A percentile compares a stretch with the other conserved stretches of the same genome.
Conservation (phyloP, 2,329 filamentous ascomycete genomes). For the Fusarium sublunatum region DNA sequence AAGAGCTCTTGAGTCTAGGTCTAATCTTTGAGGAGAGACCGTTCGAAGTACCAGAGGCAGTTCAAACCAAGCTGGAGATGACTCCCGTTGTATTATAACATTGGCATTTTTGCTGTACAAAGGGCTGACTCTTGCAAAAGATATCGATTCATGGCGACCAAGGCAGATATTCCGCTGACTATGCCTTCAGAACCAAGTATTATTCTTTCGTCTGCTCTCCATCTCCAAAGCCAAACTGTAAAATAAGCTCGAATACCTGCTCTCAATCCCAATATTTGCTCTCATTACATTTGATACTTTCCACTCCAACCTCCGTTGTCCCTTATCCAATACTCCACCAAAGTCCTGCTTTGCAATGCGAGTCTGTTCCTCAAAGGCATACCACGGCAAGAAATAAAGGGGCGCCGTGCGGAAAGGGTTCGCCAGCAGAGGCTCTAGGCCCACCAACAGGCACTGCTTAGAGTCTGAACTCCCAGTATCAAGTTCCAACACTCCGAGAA, state of each 20-base stretch:
- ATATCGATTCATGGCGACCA: too few relatives aligned
- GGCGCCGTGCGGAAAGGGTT: slow-evolving; percentile 46
- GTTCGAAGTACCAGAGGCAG: slow-evolving; percentile 55
- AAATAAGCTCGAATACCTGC: slow-evolving; percentile 43
- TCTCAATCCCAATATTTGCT: slow-evolving; percentile 41
- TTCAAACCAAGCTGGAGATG: slow-evolving; percentile 52
- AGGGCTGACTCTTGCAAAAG: background rate
- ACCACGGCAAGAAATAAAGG: slow-evolving; percentile 46
- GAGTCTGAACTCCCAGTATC: slow-evolving; percentile 24
- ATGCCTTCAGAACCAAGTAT: slow-evolving; percentile 33
- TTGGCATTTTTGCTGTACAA: background rate
- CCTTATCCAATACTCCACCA: slow-evolving; percentile 32
- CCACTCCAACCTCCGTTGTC: slow-evolving; percentile 27
- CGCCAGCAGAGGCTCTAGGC: slow-evolving; percentile 42
- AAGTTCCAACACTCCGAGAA: slow-evolving; percentile 44
- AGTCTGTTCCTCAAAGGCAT: slow-evolving; percentile 42
- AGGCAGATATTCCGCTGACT: background rate
- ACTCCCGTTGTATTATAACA: background rate
- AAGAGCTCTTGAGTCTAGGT: slow-evolving; percentile 52
- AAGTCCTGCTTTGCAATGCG: slow-evolving; percentile 32
- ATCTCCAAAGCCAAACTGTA: slow-evolving; percentile 38
- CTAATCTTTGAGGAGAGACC: slow-evolving; percentile 59
- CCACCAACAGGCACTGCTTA: slow-evolving; percentile 39
- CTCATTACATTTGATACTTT: slow-evolving; percentile 17
- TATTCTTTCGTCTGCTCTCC: slow-evolving; percentile 9